Base-by-base conservation (phyloP, 176 grass and related monocot species). In the Coix lacrymajobi region DNA sequence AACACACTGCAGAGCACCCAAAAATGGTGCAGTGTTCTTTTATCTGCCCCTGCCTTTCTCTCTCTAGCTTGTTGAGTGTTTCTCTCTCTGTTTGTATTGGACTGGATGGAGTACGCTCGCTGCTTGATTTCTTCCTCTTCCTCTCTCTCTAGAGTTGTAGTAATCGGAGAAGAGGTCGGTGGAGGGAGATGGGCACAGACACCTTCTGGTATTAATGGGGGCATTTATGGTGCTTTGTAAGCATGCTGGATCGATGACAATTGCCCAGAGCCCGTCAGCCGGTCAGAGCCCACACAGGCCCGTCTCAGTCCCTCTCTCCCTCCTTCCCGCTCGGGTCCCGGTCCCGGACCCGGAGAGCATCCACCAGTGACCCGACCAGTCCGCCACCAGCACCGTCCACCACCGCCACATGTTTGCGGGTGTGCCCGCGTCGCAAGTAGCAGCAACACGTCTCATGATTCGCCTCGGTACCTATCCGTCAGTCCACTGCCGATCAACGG, bases 201-300 rank as follows among this genome's bases (percentile, higher is more conserved):
- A 83, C 73, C 84, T 88, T 88, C 82, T 65, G 52, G 56, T 85
- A 91, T 94, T 94, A 86, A 94, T 91, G 69, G 41, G 41, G 6
- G 79, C 89, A 94, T 91, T 91, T 39, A 94, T 81, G 85, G 80
- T 85, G 83, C 64, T 88, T 91, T 91, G 89, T 94, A 91, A 78
- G 69, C 83, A 84, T 89, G 62, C 85, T 88, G 61, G 82, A 76
- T 85, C 82, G 78, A 85, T 86, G 83, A 83, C 84, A 30, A 62
- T 92, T 70, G 65, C 84, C 73, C 66, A 80, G 81, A 79, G 57
- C 71, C 36, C 64, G 51, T 45, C 62, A 10, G 56, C 19, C 25
- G 56, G 54, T 75, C 38, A 25, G 67, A 69, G 66, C 34, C 33
- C 65, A 37, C 24, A 10, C 7, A 33, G 30, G 63, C 34, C 20